phyloP scores from a whole-genome alignment of 768 basidiomycete genomes.

The Leccinellum luteum region DNA sequence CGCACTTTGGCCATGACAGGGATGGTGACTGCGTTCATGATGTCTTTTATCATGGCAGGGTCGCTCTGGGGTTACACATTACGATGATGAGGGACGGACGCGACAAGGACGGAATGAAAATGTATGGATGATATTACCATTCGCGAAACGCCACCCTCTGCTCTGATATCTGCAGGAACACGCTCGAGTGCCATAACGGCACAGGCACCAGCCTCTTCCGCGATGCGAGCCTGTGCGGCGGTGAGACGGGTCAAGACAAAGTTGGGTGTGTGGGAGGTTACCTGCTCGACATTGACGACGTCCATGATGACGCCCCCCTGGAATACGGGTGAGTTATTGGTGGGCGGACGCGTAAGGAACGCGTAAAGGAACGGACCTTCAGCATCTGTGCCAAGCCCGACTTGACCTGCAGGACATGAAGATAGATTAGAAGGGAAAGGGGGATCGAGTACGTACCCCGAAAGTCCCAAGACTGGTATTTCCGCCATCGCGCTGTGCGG shows the following conservation, averaged over 20 bases:
- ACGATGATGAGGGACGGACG: neutral
- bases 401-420: constrained; percentile 61
- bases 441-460: constrained; percentile 43
- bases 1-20: constrained; percentile 97
- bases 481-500: constrained; percentile 48
- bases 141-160: constrained; percentile 88
- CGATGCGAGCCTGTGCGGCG: constrained; percentile 77
- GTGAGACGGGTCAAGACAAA: constrained; percentile 9
- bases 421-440: neutral
- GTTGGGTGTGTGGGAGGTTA: constrained; percentile 12
- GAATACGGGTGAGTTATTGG: neutral
- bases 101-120: neutral
- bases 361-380: constrained; percentile 51
- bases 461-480: constrained; percentile 68
- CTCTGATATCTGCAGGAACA: constrained; percentile 93
- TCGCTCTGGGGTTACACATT: constrained; percentile 59
- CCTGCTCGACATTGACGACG: constrained; percentile 78
- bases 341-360: neutral
- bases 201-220: constrained; percentile 95
- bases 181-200: constrained; percentile 98
- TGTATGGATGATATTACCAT: constrained; percentile 61
- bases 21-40: constrained; percentile 91
- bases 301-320: constrained; percentile 95
- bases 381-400: constrained; percentile 96
- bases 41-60: constrained; percentile 95